Evolutionary conservation across 495 filamentous ascomycete genomes (phyloP), one percentile per base, ranked within the genome.

Genomic region (Astrothelium subdiscretum): DNA sequence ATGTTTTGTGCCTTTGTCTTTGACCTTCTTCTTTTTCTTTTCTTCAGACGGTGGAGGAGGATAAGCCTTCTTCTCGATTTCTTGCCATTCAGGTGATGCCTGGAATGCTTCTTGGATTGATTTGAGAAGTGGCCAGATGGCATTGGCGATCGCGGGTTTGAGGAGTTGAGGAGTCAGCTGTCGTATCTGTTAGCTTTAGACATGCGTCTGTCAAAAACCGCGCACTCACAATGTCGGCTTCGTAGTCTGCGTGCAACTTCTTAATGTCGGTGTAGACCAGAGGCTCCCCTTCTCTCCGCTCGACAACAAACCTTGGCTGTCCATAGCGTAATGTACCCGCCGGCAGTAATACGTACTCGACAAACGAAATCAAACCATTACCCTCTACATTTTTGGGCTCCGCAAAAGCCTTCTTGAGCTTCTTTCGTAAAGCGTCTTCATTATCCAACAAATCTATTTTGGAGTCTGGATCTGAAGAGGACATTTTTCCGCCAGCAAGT

Each of bases 381-480:
- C 85, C 87, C 66, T 95, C 90, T 20, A 89, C 77, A 32, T 88
- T 80, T 64, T 82, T 79, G 1, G 94, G 94, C 32, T 81, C 81
- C 5, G 87, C 87, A 43, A 85, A 79, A 2, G 92, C 88, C 73
- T 96, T 96, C 66, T 83, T 83, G 63, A 97, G 78, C 80, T 97
- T 96, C 75, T 83, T 87, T 59, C 76, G 72, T 2, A 96, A 83
- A 3, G 75, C 70, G 8, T 95, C 91, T 0, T 86, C 74, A 0
- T 81, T 43, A 65, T 98, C 94, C 4, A 98, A 80, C 8, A 98
- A 78, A 72, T 97, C 94, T 66, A 97, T 96, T 78, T 98, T 95
- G 57, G 80, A 87, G 68, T 90, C 86, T 32, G 82, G 77, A 63
- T 83, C 81, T 26, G 75, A 80, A 18, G 77, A 74, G 62, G 76